A percentile compares a stretch with the other conserved stretches of the same genome.
phyloP scores from a whole-genome alignment of 805 yeast genomes.

The Candida tammaniensis region DNA sequence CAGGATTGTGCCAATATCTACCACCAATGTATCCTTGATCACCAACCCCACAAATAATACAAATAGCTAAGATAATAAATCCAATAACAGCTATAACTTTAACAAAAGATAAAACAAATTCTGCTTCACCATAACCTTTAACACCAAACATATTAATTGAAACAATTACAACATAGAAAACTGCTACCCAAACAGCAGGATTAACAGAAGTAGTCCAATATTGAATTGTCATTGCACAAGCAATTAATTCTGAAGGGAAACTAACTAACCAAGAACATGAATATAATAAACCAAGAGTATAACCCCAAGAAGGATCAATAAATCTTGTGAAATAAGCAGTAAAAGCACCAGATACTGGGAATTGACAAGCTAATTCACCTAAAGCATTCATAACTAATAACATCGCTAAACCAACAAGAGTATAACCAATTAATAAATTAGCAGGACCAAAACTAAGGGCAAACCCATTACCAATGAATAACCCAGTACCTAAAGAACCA shows the following conservation, averaged over 20 bases:
- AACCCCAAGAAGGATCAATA: slow-evolving; percentile 36
- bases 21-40: slow-evolving; percentile 33
- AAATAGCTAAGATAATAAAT: slow-evolving; percentile 32
- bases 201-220: slow-evolving; percentile 30
- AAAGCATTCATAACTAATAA: slow-evolving; percentile 56
- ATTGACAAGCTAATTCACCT: slow-evolving; percentile 59
- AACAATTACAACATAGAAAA: slow-evolving; percentile 28
- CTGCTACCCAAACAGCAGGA: slow-evolving; percentile 37
- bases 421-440: slow-evolving; percentile 50
- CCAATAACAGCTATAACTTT: slow-evolving; percentile 37
- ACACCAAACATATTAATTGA: slow-evolving; percentile 33
- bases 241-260: slow-evolving; percentile 36
- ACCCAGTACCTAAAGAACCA: slow-evolving; percentile 70
- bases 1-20: slow-evolving; percentile 31
- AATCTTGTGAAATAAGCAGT: slow-evolving; percentile 34
- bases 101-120: slow-evolving; percentile 27
- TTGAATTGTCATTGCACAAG: slow-evolving; percentile 33
- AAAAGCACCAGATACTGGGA: slow-evolving; percentile 39
- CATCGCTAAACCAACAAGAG: slow-evolving; percentile 53
- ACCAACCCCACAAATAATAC: slow-evolving; percentile 35
- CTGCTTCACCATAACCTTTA: slow-evolving; percentile 37
- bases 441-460: slow-evolving; percentile 42
- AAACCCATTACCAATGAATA: slow-evolving; percentile 47
- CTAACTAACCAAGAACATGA: slow-evolving; percentile 34
- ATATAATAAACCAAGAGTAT: slow-evolving; percentile 32